phyloP scores from a whole-genome alignment of 1,284 basidiomycete genomes.

The Puccinia horiana region DNA sequence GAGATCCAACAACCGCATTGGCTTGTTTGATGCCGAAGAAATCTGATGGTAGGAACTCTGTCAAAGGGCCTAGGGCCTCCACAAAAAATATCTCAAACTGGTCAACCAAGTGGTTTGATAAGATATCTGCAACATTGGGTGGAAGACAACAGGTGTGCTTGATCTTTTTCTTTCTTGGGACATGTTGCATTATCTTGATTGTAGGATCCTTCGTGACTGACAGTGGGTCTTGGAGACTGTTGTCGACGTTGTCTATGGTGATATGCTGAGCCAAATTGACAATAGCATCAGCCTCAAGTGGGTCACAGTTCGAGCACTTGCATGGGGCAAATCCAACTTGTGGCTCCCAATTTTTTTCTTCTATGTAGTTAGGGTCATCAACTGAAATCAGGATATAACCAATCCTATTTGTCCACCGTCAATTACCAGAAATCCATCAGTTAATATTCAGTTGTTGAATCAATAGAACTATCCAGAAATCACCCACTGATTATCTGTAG shows the following conservation, averaged over 20 bases:
- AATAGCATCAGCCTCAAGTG: not conserved
- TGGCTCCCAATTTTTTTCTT: not conserved
- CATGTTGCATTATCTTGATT: not conserved
- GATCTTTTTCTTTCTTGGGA: not conserved
- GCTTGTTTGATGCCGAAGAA: not conserved
- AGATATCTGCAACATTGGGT: not conserved
- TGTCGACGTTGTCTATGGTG: not conserved
- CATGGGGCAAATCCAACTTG: not conserved
- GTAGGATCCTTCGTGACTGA: not conserved
- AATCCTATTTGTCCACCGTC: not conserved
- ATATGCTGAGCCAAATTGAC: not conserved
- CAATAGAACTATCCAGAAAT: not conserved
- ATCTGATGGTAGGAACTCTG: no score
- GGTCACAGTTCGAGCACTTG: not conserved
- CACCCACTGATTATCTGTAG: not conserved
- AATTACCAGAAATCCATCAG: no score
- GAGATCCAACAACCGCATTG: not conserved
- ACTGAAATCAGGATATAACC: not conserved
- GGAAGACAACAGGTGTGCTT: not conserved
- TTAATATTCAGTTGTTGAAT: no score
- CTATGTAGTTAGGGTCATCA: not conserved
- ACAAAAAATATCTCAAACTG: not conserved
- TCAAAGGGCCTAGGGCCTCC: no score
- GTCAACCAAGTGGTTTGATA: not conserved
- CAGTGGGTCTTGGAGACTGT: not conserved